Percentiles rank a stretch among this genome's conserved stretches.
Evolutionary conservation across 179 eudicot species (phyloP).

Genomic region (Heliamphora pulchella): DNA sequence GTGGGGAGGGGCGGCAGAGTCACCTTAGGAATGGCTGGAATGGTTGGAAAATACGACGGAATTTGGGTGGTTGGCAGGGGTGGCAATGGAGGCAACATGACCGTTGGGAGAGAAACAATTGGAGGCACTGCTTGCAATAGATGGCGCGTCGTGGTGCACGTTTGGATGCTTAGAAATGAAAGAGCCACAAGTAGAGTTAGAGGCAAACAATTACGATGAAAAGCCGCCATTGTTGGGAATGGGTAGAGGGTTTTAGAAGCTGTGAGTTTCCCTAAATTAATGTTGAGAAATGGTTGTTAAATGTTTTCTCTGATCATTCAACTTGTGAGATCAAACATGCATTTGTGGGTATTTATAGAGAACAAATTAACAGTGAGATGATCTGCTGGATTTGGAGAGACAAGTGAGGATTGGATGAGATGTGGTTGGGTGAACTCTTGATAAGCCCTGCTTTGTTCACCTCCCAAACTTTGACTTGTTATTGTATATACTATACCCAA

Average conservation of each 20-base stretch:
- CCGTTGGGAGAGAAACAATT: slow-evolving; percentile 8
- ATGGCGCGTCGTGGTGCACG: not conserved
- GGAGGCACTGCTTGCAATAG: not conserved
- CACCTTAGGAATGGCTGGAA: not conserved
- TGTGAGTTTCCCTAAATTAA: not conserved
- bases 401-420: not conserved
- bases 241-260: not conserved
- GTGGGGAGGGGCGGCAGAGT: not conserved
- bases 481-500: not conserved
- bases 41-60: slow-evolving; percentile 1
- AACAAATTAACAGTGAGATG: not conserved
- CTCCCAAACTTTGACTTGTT: not conserved
- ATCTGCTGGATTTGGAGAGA: too few relatives aligned
- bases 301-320: too few relatives aligned
- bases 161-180: not conserved
- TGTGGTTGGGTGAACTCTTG: not conserved
- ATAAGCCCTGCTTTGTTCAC: slow-evolving; percentile 5
- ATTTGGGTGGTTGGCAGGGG: not conserved
- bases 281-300: not conserved
- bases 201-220: not conserved
- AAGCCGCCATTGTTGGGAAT: not conserved
- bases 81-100: slow-evolving; percentile 13
- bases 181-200: not conserved
- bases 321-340: not conserved
- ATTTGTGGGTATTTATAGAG: slow-evolving; percentile 3